These are phyloP conservation scores for Clarireedia sp. DNA, from an alignment of 2,329 filamentous ascomycete genomes.

Conservation along the genomic window DNA sequence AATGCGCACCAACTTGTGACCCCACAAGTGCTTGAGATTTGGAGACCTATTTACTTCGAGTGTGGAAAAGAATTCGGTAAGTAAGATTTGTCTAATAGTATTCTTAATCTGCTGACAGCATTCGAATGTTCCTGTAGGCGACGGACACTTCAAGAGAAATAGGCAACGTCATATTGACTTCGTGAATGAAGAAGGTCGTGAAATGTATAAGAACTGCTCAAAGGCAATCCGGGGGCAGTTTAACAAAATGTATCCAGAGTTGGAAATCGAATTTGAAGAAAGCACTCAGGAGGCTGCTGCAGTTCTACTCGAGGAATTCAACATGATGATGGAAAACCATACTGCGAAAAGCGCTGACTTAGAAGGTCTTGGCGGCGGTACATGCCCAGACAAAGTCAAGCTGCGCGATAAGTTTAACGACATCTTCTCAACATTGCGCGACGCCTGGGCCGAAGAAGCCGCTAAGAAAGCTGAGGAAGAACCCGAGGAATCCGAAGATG, in stretches of 20 bases:
- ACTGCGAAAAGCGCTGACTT: neutral
- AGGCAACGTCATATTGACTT: slow-evolving; percentile 2
- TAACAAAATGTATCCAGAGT: neutral
- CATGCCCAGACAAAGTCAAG: neutral
- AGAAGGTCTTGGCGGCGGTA: neutral
- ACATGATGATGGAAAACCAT: neutral
- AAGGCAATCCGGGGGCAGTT: neutral
- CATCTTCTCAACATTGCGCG: neutral
- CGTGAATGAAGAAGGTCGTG: slow-evolving; percentile 1
- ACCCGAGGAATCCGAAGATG: neutral
- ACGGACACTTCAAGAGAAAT: slow-evolving; percentile 12
- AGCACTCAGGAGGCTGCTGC: neutral
- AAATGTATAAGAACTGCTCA: slow-evolving; percentile 9
- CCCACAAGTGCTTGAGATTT: neutral
- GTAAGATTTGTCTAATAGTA: neutral
- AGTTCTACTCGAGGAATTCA: neutral
- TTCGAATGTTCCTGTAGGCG: slow-evolving; percentile 5
- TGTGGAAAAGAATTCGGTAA: slow-evolving; percentile 10
- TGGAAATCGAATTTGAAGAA: neutral
- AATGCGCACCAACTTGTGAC: neutral
- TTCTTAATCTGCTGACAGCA: neutral
- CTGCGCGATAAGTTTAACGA: neutral
- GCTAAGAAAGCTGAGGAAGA: neutral
- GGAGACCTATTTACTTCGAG: neutral
- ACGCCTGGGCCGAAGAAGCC: neutral